These are phyloP conservation scores for Taphrina wiesneri DNA, from an alignment of 1,139 yeast species.

Conservation along the genomic window DNA sequence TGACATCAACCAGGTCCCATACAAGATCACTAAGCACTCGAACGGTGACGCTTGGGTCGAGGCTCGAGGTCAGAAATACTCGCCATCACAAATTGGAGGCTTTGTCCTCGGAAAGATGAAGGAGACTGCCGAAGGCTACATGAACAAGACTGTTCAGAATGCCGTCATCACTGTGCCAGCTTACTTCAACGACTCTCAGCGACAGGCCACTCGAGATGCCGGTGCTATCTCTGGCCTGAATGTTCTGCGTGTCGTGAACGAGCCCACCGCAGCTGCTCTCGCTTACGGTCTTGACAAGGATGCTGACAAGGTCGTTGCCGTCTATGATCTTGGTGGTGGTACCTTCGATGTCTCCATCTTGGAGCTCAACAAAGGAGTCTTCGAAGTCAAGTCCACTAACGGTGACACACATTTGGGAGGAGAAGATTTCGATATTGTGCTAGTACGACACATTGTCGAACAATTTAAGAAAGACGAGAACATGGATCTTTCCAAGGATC, in stretches of 20 bases:
- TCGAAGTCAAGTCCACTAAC: conserved; percentile 83
- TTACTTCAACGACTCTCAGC: conserved; percentile 95
- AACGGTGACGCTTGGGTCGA: conserved; percentile 99
- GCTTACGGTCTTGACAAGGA: conserved; percentile 95
- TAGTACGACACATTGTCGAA: conserved; percentile 86
- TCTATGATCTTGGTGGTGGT: conserved; percentile 87
- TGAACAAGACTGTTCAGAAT: conserved; percentile 79
- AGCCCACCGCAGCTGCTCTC: conserved; percentile 98
- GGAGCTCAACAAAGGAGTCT: conserved; percentile 84
- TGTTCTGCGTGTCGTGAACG: conserved; percentile 95
- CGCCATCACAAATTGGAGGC: conserved; percentile 98
- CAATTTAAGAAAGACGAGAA: conserved; percentile 92
- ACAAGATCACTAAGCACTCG: conserved; percentile 91
- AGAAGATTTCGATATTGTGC: conserved; percentile 81
- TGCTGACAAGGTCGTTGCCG: conserved; percentile 72
- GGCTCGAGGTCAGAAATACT: conserved; percentile 88
- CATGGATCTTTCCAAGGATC: conserved; percentile 82
- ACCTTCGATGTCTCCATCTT: conserved; percentile 82
- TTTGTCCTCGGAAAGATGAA: conserved; percentile 92
- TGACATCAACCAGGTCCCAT: conserved; percentile 94
- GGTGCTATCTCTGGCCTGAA: conserved; percentile 96
- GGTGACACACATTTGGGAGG: conserved; percentile 92
- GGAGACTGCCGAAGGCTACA: conserved; percentile 91
- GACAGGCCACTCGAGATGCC: conserved; percentile 98
- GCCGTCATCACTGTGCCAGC: conserved; percentile 99